A percentile compares a stretch with the other conserved stretches of the same genome.
Conservation (phyloP, 163 green algal genomes). For the Scenedesmus sp. region DNA sequence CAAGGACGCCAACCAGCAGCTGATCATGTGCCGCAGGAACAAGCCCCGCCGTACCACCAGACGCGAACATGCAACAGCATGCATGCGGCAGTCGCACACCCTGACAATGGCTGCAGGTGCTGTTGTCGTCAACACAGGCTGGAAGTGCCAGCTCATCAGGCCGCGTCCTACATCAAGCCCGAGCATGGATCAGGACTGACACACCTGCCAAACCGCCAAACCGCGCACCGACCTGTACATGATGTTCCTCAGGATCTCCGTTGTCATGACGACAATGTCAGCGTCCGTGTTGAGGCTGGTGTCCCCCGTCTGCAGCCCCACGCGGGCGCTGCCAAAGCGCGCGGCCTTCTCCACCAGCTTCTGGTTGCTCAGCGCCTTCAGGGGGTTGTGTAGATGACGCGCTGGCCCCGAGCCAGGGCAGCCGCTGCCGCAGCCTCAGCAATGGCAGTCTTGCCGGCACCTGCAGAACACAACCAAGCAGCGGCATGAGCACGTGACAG, state of each 20-base stretch:
- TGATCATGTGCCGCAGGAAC: neutral
- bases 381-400: constrained; percentile 98
- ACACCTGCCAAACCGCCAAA: too few species aligned
- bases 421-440: constrained; percentile 90
- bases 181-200: too few species aligned
- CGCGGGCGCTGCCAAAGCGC: constrained; percentile 78
- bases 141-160: too few species aligned
- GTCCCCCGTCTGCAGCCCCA: constrained; percentile 89
- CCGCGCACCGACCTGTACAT: constrained; percentile 85
- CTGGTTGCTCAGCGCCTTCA: constrained; percentile 96
- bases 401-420: constrained; percentile 79
- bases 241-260: constrained; percentile 98
- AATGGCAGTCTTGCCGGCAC: constrained; percentile 97
- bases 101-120: too few species aligned
- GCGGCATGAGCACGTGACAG: neutral
- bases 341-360: constrained; percentile 90
- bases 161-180: too few species aligned
- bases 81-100: too few species aligned
- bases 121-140: too few species aligned
- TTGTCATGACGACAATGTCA: constrained; percentile 98
- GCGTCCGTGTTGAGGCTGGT: constrained; percentile 87
- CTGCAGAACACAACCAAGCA: constrained; percentile 47
- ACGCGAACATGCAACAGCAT: neutral
- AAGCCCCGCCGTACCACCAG: neutral
- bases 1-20: neutral